Percentiles rank a stretch among this genome's conserved stretches.
Evolutionary conservation across 306 rosid species (phyloP).

Genomic region (Sicyos edulis): DNA sequence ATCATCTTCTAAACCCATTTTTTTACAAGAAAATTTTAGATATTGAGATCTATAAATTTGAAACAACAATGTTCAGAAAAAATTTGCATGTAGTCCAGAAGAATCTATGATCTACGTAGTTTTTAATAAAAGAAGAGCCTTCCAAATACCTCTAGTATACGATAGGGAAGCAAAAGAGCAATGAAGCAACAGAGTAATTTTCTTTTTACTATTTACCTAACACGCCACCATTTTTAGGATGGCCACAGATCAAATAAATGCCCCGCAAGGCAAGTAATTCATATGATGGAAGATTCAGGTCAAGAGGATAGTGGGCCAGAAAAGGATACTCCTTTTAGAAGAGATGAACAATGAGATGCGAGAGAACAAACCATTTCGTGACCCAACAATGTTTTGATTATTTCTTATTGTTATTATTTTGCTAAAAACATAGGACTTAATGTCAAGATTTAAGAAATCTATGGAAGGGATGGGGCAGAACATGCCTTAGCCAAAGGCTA

Average conservation of each 20-base stretch:
- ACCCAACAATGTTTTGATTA: neutral
- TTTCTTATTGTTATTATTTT: neutral
- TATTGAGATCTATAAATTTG: neutral
- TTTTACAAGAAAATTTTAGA: neutral
- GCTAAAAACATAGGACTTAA: neutral
- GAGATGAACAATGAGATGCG: neutral
- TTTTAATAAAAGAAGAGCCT: neutral
- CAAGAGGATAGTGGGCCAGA: neutral
- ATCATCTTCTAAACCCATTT: neutral
- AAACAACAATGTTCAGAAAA: slow-evolving; percentile 3
- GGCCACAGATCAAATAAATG: neutral
- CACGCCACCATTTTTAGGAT: neutral
- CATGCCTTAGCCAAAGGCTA: neutral
- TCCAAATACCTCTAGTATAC: neutral
- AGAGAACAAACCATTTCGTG: neutral
- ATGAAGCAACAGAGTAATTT: neutral
- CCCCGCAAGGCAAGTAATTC: neutral
- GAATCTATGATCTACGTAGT: neutral
- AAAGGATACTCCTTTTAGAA: neutral
- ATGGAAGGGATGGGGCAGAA: neutral
- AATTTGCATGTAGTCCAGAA: neutral
- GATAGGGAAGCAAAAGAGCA: neutral
- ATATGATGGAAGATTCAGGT: neutral
- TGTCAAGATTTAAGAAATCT: neutral
- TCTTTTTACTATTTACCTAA: neutral